Base-by-base conservation (phyloP, 1,284 basidiomycete genomes). In the Pisolithus thermaeus region DNA sequence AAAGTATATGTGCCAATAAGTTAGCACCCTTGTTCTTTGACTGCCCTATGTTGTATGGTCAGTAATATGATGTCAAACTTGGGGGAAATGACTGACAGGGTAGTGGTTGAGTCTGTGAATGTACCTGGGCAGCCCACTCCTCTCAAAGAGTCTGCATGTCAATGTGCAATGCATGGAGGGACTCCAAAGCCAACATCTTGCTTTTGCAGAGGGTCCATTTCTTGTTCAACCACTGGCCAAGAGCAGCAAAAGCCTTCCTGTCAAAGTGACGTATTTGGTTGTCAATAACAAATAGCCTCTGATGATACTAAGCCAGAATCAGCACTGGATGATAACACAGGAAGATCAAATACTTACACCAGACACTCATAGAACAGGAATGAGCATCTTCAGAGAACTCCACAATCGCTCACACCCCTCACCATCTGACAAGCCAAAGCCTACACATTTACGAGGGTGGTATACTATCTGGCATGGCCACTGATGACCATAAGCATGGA, bases 381-480 rank as follows among this genome's bases (percentile, higher is more conserved):
- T 62, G 16, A 62, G 45, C 9, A 51, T 18, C 52, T 53, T 51
- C 12, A 60, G 27, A n/a, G 59, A 57, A 47, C 61, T 62, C 70
- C 69, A 72, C 43, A 71, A 60, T 7, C 61, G 41, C 49, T 72
- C 67, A 53, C 65, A 67, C 6, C 70, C 69, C 54, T 71, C 69
- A 7, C 69, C 70, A 60, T 52, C 38, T 18, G 45, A 47, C 11
- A 46, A 28, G 1, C 58, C 35, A 11, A 54, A 52, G 44, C 51
- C 41, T 23, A 28, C 14, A 25, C 40, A 42, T 25, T 42, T 42
- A 32, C 3, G 44, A 3, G 44, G 11, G 42, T 32, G 28, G 16
- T 37, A 37, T 46, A 46, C 25, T 30, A 32, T 20, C 35, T 35
- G 35, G 28, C 44, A 42, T 22, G 40, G 20, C 40, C 40, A 42